Evolutionary conservation across 805 yeast genomes (phyloP), one percentile per base, ranked within the genome.

Genomic region (Lachancea fermentati): DNA sequence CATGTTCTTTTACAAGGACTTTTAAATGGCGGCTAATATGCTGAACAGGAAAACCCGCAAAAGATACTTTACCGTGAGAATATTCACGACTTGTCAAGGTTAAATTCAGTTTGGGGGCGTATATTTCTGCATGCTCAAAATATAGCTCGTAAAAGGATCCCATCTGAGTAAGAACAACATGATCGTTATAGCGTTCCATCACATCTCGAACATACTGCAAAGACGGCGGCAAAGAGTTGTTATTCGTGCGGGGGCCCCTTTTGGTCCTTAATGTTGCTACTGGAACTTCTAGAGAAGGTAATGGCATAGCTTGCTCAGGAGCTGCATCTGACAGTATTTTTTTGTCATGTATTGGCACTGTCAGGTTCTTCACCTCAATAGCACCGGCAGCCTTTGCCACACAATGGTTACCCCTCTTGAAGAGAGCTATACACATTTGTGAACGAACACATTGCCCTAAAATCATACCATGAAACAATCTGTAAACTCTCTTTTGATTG

Each of bases 131-230:
- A 45, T 88, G 95, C 39, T 89, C 89, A 54, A 85, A 87, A 56
- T 93, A 93, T 3, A 91, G 65, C 63, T 86, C 96, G 51, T 84
- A 86, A 60, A 86, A 86, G 16, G 88, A 76, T 1, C 96, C 97
- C 28, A 88, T 89, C 51, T 87, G 94, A 1, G 88, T 79, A 29
- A 81, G 54, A 0, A 85, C 79, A 0, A 83, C 79, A 45, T 79
- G 71, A 3, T 66, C 74, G 7, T 72, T 69, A 48, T 74, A 63
- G 34, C 57, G 49, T 34, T 69, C 67, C 72, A 75, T 76, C 12
- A 66, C 50, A 4, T 60, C 62, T 28, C 71, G 49, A 2, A 69
- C 67, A 28, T 51, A 48, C 28, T 54, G 55, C 47, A 68, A 48
- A 15, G 69, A 49, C 2, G 69, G 69, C 7, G 71, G 66, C 12